Evolutionary conservation across 2,329 filamentous ascomycete species (phyloP), one percentile per base, ranked within the genome.

Genomic region (Conoideocrella luteorostrata): DNA sequence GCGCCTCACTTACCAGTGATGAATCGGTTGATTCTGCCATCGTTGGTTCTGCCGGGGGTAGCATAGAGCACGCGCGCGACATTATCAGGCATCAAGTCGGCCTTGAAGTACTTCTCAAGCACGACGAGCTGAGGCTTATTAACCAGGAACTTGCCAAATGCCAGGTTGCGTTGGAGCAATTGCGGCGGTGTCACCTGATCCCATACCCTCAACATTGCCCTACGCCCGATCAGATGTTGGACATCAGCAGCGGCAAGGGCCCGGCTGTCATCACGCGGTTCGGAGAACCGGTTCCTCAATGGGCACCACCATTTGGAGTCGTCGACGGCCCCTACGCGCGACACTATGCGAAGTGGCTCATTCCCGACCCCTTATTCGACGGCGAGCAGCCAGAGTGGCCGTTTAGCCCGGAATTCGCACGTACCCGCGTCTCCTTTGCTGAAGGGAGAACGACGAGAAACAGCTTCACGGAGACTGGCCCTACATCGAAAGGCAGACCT

Each of bases 131-230:
- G 47, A 87, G 90, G 45, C 74, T 95, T 53, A 95, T 97, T 63
- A 88, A 97, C 60, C 89, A 95, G 66, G 93, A 97, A 68, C 77
- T 97, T 52, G 91, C 88, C 52, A 97, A 96, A 70, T 96, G 90
- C 60, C 90, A 97, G 69, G 72, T 90, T 51, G 88, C 90, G 10
- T 75, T 97, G 53, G 93, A 98, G 67, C 93, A 97, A 68, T 72
- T 98, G 50, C 86, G 93, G 55, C 83, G 93, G 48, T 96, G 90
- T 67, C 84, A 93, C 60, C 74, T 97, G 53, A 91, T 95, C 54
- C 91, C 91, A 4, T 97, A 89, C 62, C 90, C 91, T 24, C 79
- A 82, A 50, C 78, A 79, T 50, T 74, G 78, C 50, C 77, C 80
- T 32, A 80, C 80, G 7, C 82, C 84, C 21, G 69, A 78, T 50